phyloP scores from a whole-genome alignment of 1,284 basidiomycete genomes.

The Tausonia pullulans region DNA sequence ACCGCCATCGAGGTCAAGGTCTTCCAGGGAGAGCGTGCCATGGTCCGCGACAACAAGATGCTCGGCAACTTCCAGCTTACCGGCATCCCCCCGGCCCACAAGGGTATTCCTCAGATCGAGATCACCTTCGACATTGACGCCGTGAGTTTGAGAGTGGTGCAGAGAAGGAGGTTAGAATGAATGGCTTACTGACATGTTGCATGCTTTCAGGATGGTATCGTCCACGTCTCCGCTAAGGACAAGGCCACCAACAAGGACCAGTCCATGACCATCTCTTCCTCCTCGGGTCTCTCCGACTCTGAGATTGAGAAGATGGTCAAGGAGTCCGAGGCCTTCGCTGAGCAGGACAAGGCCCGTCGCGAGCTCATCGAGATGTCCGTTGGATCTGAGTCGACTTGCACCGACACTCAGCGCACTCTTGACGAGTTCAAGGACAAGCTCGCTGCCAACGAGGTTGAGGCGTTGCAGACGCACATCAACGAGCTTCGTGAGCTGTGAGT shows the following conservation, averaged over 20 bases:
- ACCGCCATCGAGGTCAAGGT: constrained; percentile 96
- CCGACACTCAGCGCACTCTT: constrained; percentile 96
- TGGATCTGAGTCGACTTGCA: constrained; percentile 87
- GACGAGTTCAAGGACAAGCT: constrained; percentile 96
- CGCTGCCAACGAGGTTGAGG: constrained; percentile 82
- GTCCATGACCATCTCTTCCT: constrained; percentile 93
- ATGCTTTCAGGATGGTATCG: constrained; percentile 64
- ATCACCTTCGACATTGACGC: constrained; percentile 55
- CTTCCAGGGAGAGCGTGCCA: constrained; percentile 96
- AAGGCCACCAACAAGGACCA: constrained; percentile 97
- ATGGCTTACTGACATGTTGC: background rate
- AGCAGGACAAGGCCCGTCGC: constrained; percentile 79
- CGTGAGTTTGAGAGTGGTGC: background rate
- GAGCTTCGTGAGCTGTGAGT: constrained; percentile 73
- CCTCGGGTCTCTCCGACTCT: constrained; percentile 88
- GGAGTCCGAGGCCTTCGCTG: constrained; percentile 88
- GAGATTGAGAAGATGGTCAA: constrained; percentile 97
- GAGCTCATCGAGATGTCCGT: constrained; percentile 91
- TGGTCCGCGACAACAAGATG: constrained; percentile 87
- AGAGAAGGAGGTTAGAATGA: background rate
- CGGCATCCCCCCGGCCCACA: constrained; percentile 92
- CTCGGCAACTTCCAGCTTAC: constrained; percentile 99
- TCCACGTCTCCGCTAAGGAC: constrained; percentile 92
- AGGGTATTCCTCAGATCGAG: constrained; percentile 96
- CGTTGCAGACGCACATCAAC: constrained; percentile 71